Base-by-base conservation (phyloP, 495 filamentous ascomycete genomes). In the Massariosphaeria phaeospora region DNA sequence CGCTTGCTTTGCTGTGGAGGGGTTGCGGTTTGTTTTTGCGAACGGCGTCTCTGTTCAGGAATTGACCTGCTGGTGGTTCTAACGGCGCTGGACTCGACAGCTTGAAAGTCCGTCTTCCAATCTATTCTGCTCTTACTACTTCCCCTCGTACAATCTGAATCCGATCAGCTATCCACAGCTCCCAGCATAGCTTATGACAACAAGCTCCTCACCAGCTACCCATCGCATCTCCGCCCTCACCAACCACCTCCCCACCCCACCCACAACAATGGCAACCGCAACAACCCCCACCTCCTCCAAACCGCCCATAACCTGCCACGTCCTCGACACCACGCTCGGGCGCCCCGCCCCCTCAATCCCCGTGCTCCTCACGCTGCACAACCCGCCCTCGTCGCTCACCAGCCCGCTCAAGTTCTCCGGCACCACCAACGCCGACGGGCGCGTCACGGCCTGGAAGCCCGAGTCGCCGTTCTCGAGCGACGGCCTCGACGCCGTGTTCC, bases 391-490 rank as follows among this genome's bases (percentile, higher is more conserved):
- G 55, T 43, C 55, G 34, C 43, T 49, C 63, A 48, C 39, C 59
- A 25, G 52, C 66, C 21, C 64, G 72, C 23, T 72, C 73, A 35
- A 2, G 45, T 86, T 83, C 72, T 79, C 75, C 35, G 84, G 81
- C 23, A 75, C 70, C 7, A 97, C 93, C 50, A 84, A 95, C 73
- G 73, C 79, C 57, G 93, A 98, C 73, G 93, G 93, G 54, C 83
- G 93, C 46, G 82, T 98, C 61, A 80, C 80, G 20, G 73, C 73
- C 36, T 98, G 93, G 93, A 77, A 78, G 3, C 75, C 83, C 3
- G 73, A 75, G 40, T 69, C 65, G 34, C 68, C 72, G 15, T 65
- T 52, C 39, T 36, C 69, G 18, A 27, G 30, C 67, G 76, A 69
- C 68, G 79, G 70, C 51, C 82, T 69, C 15, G 72, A 69, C 47